Evolutionary conservation across 2,329 filamentous ascomycete species (phyloP).

Genomic region (Coniochaeta sp.): DNA sequence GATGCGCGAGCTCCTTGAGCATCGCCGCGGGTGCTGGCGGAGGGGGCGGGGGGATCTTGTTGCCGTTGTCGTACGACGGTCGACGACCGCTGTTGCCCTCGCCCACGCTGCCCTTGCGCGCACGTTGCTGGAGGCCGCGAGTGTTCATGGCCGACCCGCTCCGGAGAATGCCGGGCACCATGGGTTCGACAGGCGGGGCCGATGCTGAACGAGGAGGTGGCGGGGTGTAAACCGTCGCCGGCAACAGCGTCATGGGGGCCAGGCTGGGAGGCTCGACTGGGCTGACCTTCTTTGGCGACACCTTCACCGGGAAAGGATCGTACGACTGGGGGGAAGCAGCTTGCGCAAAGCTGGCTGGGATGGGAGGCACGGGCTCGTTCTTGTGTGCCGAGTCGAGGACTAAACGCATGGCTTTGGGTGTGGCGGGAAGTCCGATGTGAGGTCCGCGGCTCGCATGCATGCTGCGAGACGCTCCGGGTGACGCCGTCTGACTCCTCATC

Average conservation of each 20-base stretch:
- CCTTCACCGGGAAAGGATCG: slow-evolving; percentile 12
- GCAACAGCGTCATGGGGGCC: slow-evolving; percentile 38
- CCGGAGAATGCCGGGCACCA: slow-evolving; percentile 17
- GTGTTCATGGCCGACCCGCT: slow-evolving; percentile 28
- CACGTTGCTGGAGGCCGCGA: slow-evolving; percentile 33
- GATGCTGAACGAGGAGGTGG: slow-evolving; percentile 55
- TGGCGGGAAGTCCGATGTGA: slow-evolving; percentile 76
- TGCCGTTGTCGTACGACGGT: slow-evolving; percentile 36
- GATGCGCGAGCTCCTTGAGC: slow-evolving; percentile 55
- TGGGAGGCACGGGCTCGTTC: slow-evolving; percentile 44
- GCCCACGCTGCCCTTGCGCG: slow-evolving; percentile 15
- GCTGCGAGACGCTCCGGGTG: slow-evolving; percentile 43
- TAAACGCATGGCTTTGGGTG: slow-evolving; percentile 83
- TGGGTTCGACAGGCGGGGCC: slow-evolving; percentile 42
- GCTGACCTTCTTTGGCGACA: slow-evolving; percentile 20
- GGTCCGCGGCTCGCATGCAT: slow-evolving; percentile 41
- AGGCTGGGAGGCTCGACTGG: slow-evolving; percentile 13
- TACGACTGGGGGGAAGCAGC: slow-evolving; percentile 30
- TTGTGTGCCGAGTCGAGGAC: slow-evolving; percentile 56
- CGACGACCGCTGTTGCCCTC: slow-evolving; percentile 22
- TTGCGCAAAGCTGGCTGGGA: slow-evolving; percentile 41
- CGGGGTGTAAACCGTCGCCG: slow-evolving; percentile 54
- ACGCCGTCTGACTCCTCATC: slow-evolving; percentile 58
- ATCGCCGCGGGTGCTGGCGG: slow-evolving; percentile 49
- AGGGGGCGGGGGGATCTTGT: slow-evolving; percentile 40